Evolutionary conservation across 805 yeast species (phyloP).

Genomic region (Zygotorulaspora chibaensis): DNA sequence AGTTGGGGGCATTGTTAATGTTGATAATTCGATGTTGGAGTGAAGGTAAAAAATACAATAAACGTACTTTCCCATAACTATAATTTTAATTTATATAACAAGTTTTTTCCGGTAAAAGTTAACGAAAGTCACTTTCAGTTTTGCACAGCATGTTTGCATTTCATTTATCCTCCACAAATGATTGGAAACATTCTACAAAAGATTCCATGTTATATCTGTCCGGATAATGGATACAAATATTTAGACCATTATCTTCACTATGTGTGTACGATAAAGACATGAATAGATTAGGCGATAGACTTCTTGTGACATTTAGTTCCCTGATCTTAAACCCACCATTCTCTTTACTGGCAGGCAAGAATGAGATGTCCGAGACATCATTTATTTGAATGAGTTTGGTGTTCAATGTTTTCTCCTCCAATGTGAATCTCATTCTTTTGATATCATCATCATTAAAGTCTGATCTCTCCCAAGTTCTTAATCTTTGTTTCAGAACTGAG

Average conservation of each 20-base stretch:
- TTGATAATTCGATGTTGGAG: constrained; percentile 14
- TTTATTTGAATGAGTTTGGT: constrained; percentile 25
- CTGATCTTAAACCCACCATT: constrained; percentile 13
- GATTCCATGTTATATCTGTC: constrained; percentile 26
- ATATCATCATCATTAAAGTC: constrained; percentile 31
- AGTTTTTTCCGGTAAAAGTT: background rate
- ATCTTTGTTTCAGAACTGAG: constrained; percentile 13
- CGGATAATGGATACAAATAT: constrained; percentile 29
- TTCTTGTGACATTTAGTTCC: constrained; percentile 25
- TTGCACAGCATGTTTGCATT: background rate
- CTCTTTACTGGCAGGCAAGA: constrained; percentile 1
- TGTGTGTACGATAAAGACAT: constrained; percentile 28
- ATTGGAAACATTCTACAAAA: constrained; percentile 29
- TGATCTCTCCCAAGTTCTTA: constrained; percentile 20
- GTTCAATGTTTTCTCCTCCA: constrained; percentile 7
- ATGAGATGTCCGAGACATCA: constrained; percentile 23
- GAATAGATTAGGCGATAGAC: constrained; percentile 20
- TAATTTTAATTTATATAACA: background rate
- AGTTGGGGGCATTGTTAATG: constrained; percentile 24
- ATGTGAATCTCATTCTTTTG: constrained; percentile 26
- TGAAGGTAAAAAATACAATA: constrained; percentile 1
- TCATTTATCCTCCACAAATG: constrained; percentile 22
- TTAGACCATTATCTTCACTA: constrained; percentile 23
- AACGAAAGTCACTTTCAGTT: background rate
- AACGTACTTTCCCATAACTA: background rate